Base-by-base conservation (phyloP, 352 stramenopile genomes). In the Pythium apleroticum region DNA sequence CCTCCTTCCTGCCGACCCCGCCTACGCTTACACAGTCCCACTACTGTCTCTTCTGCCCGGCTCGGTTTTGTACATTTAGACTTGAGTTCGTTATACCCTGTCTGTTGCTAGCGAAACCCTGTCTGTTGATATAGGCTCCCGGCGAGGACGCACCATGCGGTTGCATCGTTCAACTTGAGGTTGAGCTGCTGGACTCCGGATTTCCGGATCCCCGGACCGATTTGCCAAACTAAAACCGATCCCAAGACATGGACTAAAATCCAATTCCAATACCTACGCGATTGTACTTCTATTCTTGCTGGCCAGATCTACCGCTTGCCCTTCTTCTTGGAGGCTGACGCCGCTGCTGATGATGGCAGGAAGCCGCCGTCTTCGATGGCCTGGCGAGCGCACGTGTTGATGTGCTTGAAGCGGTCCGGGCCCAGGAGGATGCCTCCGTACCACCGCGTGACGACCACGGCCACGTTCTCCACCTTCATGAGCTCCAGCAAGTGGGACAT, bases 321-420 rank as follows among this genome's bases (percentile, higher is more conserved):
- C 52, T 86, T 90, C 61, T 86, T 88, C 65, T 81, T 84, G 37
- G 25, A 33, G 11, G 9, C 35, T 24, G 24, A 48, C 17, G 57
- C 69, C 60, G 53, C 37, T 63, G 22, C 75, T 66, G n/a, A 73
- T 60, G n/a, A 65, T 48, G 39, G 30, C 27, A 94, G 60, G 65
- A 91, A 91, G 0, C 84, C 84, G 22, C 81, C 76, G 25, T 86
- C 78, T 62, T 96, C 88, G 24, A 96, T 68, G 11, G 86, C 80
- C 28, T 90, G 71, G n/a, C 87, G 81, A 11, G 86, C 83, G 39
- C 66, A 74, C 3, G 81, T 84, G 58, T 82, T 90, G 54, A 95
- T 95, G 67, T 96, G 88, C 54, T 91, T 92, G 72, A 95, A 96
- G 1, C 88, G 78, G 54, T 95, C 88, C n/a, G 88, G 85, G 4